These are phyloP conservation scores for Leptosphaerulina australis DNA, from an alignment of 2,329 filamentous ascomycete species.

Conservation along the genomic window DNA sequence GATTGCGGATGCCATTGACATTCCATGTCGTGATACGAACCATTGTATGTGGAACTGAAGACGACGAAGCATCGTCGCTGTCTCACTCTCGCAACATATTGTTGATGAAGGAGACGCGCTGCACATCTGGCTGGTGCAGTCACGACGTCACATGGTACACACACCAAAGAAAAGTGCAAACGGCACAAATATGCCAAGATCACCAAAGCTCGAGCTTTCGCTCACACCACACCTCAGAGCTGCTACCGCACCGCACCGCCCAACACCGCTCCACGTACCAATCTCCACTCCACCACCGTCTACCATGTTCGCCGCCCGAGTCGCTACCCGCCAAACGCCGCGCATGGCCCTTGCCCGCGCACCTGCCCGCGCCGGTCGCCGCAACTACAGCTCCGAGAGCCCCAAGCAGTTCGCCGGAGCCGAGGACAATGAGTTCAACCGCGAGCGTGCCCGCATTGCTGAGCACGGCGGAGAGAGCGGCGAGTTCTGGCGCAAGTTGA, in stretches of 20 bases:
- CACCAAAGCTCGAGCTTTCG: slow-evolving; percentile 20
- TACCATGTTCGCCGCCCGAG: slow-evolving; percentile 46
- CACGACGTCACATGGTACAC: slow-evolving; percentile 34
- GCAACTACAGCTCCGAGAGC: slow-evolving; percentile 71
- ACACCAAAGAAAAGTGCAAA: slow-evolving; percentile 17
- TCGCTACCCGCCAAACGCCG: slow-evolving; percentile 55
- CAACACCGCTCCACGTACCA: slow-evolving; percentile 23
- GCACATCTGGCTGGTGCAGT: slow-evolving; percentile 17
- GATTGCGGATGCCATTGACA: slow-evolving; percentile 61
- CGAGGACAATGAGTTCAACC: slow-evolving; percentile 89
- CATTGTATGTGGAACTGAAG: slow-evolving; percentile 56
- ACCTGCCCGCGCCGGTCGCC: slow-evolving; percentile 67
- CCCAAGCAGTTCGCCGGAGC: slow-evolving; percentile 63
- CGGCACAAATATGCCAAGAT: slow-evolving; percentile 35
- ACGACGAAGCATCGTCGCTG: slow-evolving; percentile 16
- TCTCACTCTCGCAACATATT: slow-evolving; percentile 4
- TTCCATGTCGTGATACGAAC: slow-evolving; percentile 74
- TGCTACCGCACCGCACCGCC: slow-evolving; percentile 24
- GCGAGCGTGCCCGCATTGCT: slow-evolving; percentile 88
- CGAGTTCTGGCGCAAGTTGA: slow-evolving; percentile 94
- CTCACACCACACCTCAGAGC: slow-evolving; percentile 30
- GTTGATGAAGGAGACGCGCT: slow-evolving; percentile 21
- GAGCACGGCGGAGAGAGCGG: slow-evolving; percentile 84
- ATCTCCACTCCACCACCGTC: slow-evolving; percentile 36
- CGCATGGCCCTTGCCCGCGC: slow-evolving; percentile 63